phyloP scores from a whole-genome alignment of 2,329 filamentous ascomycete genomes.

The Xylaria sp. region DNA sequence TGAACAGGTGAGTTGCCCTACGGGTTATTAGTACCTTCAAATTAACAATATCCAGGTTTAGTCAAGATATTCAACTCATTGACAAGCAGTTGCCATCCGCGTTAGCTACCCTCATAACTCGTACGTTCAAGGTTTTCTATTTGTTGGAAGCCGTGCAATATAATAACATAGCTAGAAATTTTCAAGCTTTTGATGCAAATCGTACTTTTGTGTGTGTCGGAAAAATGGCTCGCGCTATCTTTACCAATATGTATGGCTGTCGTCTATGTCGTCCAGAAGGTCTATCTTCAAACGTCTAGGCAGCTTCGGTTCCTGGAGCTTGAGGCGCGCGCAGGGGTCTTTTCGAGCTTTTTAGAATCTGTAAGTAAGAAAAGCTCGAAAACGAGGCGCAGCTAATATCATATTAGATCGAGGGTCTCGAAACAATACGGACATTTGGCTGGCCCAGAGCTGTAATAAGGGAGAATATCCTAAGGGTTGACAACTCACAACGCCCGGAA shows the following conservation, averaged over 20 bases:
- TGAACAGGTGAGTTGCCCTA: constrained; percentile 51
- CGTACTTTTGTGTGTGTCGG: constrained; percentile 56
- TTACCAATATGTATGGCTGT: constrained; percentile 57
- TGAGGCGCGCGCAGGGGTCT: constrained; percentile 59
- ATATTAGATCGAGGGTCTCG: constrained; percentile 49
- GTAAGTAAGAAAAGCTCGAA: constrained; percentile 40
- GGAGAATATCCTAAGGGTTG: constrained; percentile 48
- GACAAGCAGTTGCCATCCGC: constrained; percentile 55
- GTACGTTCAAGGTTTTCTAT: constrained; percentile 45
- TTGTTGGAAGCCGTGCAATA: neutral
- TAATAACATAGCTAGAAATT: constrained; percentile 44
- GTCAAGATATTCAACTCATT: constrained; percentile 56
- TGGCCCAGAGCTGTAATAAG: constrained; percentile 50
- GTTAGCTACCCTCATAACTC: constrained; percentile 49
- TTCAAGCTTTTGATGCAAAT: constrained; percentile 56
- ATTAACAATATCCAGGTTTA: constrained; percentile 50
- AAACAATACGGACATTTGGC: constrained; percentile 60
- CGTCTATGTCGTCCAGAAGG: constrained; percentile 59
- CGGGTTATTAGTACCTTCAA: neutral
- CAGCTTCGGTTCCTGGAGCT: constrained; percentile 66
- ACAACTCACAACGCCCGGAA: constrained; percentile 59
- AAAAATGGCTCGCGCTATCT: constrained; percentile 57
- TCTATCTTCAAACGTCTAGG: constrained; percentile 65
- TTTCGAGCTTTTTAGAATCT: constrained; percentile 43
- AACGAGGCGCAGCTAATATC: neutral